Evolutionary conservation across 176 grass and related monocot genomes (phyloP), one percentile per base, ranked within the genome.

Genomic region (Lolium multiflorum): DNA sequence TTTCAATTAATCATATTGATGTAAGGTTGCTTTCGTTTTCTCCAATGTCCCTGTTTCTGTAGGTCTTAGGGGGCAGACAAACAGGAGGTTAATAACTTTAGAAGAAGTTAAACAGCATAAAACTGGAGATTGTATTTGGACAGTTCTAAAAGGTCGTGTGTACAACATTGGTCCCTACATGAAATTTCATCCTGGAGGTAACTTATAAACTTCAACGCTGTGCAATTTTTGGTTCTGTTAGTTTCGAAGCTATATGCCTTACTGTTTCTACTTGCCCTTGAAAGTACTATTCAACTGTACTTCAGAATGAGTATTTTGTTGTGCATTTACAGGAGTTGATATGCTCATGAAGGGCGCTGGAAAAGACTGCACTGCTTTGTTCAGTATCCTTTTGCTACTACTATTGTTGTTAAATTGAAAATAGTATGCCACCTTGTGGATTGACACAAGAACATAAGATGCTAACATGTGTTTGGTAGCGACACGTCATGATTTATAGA

Each of bases 121-220:
- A 88, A 81, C 90, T 41, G 93, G 92, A 63, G 93, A 89, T 62
- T 85, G 84, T 63, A 89, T 98, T 55, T 98, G 93, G 96, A 98
- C 93, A n/a, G 87, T 98, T 86, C 70, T 98, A 31, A 98, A 98
- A 91, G 96, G 93, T 17, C 92, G 84, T 24, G 96, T 98, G 24
- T 98, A 98, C 59, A 96, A 98, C 65, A 92, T 98, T 83, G 91
- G 87, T 78, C 92, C 96, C 4, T 98, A 98, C 74, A 92, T 98
- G 90, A 98, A 98, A 89, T 98, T 96, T 85, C 96, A 96, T 88
- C 93, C 93, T 51, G 93, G 96, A 92, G 96, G 93, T 98, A 96
- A 57, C 21, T 62, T 18, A 49, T 35, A 44, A 69, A 61, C 25
- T 67, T 46, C 5, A 87, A 31, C 10, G 4, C 73, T 9, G 17